Evolutionary conservation across 148 eudicot genomes (phyloP).

Genomic region (Amaranthus hypochondriacus): DNA sequence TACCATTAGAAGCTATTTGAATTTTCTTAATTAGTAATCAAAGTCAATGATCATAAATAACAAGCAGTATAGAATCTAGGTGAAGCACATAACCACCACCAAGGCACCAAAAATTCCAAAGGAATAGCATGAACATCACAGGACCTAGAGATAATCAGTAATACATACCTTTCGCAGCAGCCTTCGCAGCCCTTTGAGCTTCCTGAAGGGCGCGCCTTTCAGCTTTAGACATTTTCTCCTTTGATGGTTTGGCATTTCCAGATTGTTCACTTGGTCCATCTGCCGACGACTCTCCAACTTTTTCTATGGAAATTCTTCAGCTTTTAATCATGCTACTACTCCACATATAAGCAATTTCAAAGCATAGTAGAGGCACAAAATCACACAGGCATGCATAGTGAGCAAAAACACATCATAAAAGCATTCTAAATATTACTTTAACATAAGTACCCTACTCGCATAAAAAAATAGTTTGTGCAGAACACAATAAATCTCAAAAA

Average conservation of each 20-base stretch:
- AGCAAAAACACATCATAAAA: neutral
- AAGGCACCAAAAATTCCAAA: neutral
- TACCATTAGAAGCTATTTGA: neutral
- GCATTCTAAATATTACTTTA: no score
- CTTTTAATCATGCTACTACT: constrained; percentile 20
- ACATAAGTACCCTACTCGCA: no score
- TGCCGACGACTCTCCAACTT: constrained; percentile 37
- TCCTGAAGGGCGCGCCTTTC: constrained; percentile 96
- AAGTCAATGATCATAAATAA: neutral
- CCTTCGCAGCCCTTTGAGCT: constrained; percentile 93
- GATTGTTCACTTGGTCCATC: constrained; percentile 38
- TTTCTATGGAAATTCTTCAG: constrained; percentile 38
- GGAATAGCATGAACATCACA: neutral
- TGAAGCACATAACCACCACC: neutral
- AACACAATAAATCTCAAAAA: neutral
- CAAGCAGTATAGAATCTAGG: neutral
- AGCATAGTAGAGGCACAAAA: constrained; percentile 8
- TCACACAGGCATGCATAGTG: neutral
- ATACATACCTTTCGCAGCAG: constrained; percentile 70
- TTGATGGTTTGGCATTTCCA: constrained; percentile 42
- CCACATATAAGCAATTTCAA: constrained; percentile 11
- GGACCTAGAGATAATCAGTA: neutral
- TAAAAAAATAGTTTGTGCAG: no score
- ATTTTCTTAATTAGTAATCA: neutral
- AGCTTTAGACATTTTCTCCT: constrained; percentile 87